Evolutionary conservation across 805 yeast genomes (phyloP).

Genomic region (Candida maris): DNA sequence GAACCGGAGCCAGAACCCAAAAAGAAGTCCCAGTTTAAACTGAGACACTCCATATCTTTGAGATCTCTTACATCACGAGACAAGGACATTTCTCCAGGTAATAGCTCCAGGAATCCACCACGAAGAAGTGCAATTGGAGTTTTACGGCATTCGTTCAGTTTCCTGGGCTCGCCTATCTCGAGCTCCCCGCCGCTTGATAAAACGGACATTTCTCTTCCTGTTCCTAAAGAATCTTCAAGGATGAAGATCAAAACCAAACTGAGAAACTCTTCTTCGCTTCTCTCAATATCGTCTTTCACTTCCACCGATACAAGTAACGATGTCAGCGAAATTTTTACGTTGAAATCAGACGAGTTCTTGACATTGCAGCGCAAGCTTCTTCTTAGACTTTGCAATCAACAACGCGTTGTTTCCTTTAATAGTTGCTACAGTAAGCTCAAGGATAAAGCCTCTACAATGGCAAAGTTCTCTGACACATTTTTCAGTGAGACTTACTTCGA

Average conservation of each 20-base stretch:
- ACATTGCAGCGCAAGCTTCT: conserved; percentile 30
- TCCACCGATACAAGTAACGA: conserved; percentile 10
- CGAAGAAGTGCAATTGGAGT: conserved; percentile 11
- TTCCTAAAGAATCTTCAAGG: conserved; percentile 52
- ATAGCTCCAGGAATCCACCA: background rate
- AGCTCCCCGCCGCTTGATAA: conserved; percentile 23
- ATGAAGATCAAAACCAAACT: conserved; percentile 53
- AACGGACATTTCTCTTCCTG: conserved; percentile 53
- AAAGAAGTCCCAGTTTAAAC: conserved; percentile 21
- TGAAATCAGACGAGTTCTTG: conserved; percentile 35
- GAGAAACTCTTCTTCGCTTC: conserved; percentile 46
- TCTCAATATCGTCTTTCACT: conserved; percentile 36
- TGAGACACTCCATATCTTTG: conserved; percentile 30
- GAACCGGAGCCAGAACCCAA: conserved; percentile 6
- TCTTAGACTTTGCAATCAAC: conserved; percentile 34
- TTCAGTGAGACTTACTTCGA: conserved; percentile 42
- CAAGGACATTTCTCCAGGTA: conserved; percentile 11
- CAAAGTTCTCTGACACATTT: conserved; percentile 45
- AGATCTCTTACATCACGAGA: conserved; percentile 23
- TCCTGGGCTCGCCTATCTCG: conserved; percentile 22
- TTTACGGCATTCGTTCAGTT: conserved; percentile 16
- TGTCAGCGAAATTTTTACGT: conserved; percentile 22
- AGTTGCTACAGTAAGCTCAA: conserved; percentile 26
- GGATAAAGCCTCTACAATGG: conserved; percentile 22
- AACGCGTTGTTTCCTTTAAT: conserved; percentile 30